Base-by-base conservation (phyloP, 116 monocot genomes). In the Trichopus zeylanicus region DNA sequence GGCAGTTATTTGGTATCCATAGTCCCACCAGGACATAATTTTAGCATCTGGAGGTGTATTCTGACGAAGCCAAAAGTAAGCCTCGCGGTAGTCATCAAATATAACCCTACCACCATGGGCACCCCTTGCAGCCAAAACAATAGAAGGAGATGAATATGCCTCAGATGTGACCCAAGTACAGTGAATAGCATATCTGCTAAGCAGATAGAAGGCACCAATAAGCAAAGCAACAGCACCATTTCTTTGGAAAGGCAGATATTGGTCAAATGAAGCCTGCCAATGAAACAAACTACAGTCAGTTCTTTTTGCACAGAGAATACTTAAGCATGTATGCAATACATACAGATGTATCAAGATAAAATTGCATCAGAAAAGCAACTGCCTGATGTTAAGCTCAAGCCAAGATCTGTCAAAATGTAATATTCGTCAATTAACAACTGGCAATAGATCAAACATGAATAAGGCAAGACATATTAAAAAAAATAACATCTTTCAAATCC, bases 21-120 rank as follows among this genome's bases (percentile, higher is more conserved):
- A 97, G 57, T 97, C 97, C 97, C 97, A 97, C 97, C 97, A 97
- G 31, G 97, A 91, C 97, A 97, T 97, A 19, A 97, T 58, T 67
- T 97, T 97, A 38, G 97, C 97, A 81, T 97, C 91, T 24, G 72
- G 63, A 57, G 91, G 91, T 56, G 97, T 97, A 82, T 97, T 97
- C 58, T 91, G 81, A 23, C 91, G 87, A 59, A 97, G 87, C 97
- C 97, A 97, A 66, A 81, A 91, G 74, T 97, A 97, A 38, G 97
- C 97, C 60, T 97, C 97, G 29, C 97, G 87, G 27, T 97, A 97
- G 73, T 97, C 97, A 79, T 97, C 97, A 79, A 97, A 97, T 25
- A 97, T 91, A 32, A 97, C 91, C 61, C 97, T 78, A 26, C 81
- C 73, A 61, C 91, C 91, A 68, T 76, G 58, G 20, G 80, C 81